These are phyloP conservation scores for Simplicillium aogashimaense DNA, from an alignment of 2,329 filamentous ascomycete species.

Conservation along the genomic window DNA sequence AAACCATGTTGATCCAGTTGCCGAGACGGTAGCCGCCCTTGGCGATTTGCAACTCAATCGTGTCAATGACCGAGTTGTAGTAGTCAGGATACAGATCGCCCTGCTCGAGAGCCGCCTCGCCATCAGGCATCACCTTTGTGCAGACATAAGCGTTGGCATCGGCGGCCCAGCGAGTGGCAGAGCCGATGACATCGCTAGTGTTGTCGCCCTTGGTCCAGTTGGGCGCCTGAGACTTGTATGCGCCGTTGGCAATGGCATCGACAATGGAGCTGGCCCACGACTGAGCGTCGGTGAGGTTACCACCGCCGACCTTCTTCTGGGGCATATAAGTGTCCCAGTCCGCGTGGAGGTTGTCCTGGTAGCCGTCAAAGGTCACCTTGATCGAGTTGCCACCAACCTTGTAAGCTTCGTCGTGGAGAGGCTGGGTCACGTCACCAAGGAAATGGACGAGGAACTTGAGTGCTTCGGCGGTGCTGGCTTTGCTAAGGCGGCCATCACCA, in stretches of 20 bases:
- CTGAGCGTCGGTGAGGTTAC: constrained; percentile 21
- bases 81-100: constrained; percentile 29
- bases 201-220: constrained; percentile 25
- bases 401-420: constrained; percentile 41
- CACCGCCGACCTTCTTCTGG: constrained; percentile 29
- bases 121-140: constrained; percentile 28
- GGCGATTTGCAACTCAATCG: constrained; percentile 31
- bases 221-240: constrained; percentile 21
- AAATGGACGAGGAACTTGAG: constrained; percentile 32
- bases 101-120: constrained; percentile 24
- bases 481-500: constrained; percentile 7
- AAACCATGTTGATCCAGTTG: constrained; percentile 19
- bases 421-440: constrained; percentile 45
- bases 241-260: constrained; percentile 24
- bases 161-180: constrained; percentile 26
- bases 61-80: constrained; percentile 25
- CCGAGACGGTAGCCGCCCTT: constrained; percentile 29
- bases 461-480: constrained; percentile 9
- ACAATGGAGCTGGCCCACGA: constrained; percentile 25
- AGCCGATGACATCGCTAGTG: constrained; percentile 18
- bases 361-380: constrained; percentile 38
- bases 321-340: constrained; percentile 53
- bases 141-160: constrained; percentile 33
- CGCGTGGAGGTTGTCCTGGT: constrained; percentile 46
- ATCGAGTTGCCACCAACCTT: constrained; percentile 40